Conservation (phyloP, 768 basidiomycete genomes). For the Boletus patriciae region DNA sequence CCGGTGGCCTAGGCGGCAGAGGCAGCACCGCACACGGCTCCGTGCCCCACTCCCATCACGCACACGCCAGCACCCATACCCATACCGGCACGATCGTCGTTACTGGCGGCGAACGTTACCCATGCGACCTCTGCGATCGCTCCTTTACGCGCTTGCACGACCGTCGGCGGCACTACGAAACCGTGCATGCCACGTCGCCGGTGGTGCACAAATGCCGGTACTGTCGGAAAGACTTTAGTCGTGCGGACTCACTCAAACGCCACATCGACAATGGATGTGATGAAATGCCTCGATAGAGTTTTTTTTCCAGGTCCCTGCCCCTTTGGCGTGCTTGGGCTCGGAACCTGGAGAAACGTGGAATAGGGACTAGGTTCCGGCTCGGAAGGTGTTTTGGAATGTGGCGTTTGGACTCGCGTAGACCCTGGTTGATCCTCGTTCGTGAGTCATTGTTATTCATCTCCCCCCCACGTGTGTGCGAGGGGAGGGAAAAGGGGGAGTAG, state of each 20-base stretch:
- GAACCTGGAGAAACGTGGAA: slow-evolving; percentile 16
- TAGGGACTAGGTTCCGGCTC: slow-evolving; percentile 11
- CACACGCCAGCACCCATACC: slow-evolving; percentile 11
- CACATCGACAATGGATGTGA: slow-evolving; percentile 82
- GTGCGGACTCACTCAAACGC: slow-evolving; percentile 77
- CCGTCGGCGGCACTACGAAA: slow-evolving; percentile 78
- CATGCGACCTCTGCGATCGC: slow-evolving; percentile 73
- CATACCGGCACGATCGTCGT: slow-evolving; percentile 17
- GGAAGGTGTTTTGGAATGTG: slow-evolving; percentile 12
- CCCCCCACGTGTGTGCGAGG: slow-evolving; percentile 8
- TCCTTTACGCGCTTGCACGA: slow-evolving; percentile 82
- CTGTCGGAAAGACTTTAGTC: slow-evolving; percentile 78
- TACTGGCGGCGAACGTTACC: slow-evolving; percentile 56
- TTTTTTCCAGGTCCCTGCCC: neutral
- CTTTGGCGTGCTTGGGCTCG: slow-evolving; percentile 9
- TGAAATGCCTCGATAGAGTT: slow-evolving; percentile 48
- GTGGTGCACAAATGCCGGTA: slow-evolving; percentile 67
- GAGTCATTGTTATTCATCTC: slow-evolving; percentile 19
- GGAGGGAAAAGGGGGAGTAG: neutral
- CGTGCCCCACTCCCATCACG: slow-evolving; percentile 3
- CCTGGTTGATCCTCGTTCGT: slow-evolving; percentile 13
- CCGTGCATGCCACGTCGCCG: slow-evolving; percentile 65
- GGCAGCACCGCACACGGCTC: slow-evolving; percentile 9
- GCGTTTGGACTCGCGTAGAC: slow-evolving; percentile 11
- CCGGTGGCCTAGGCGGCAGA: slow-evolving; percentile 16